Evolutionary conservation across 176 grass and related monocot genomes (phyloP).

Genomic region (Oryza longistaminata): DNA sequence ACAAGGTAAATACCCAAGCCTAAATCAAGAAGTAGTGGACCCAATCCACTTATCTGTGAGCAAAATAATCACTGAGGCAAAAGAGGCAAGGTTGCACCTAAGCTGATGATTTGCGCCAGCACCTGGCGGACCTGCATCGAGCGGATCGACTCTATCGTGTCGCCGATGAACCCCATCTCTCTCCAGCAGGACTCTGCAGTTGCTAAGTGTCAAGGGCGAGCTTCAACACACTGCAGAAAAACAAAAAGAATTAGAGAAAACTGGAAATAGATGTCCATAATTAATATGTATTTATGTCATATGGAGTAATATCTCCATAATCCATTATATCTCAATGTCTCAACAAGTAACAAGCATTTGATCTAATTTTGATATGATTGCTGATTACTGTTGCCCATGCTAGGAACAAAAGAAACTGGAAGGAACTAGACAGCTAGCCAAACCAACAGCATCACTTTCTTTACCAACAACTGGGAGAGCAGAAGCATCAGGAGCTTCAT

Average conservation of each 20-base stretch:
- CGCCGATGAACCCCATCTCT: conserved; percentile 59
- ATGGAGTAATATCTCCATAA: background rate
- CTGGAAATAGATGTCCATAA: background rate
- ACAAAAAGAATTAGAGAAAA: background rate
- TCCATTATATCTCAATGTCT: background rate
- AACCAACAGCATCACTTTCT: no score
- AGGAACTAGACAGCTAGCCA: no score
- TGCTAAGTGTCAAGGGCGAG: background rate
- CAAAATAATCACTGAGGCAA: background rate
- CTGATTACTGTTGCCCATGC: background rate
- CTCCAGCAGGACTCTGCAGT: background rate
- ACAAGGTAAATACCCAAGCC: background rate
- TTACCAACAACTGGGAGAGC: no score
- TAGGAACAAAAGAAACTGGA: background rate
- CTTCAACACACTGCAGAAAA: background rate
- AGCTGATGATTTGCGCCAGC: conserved; percentile 67
- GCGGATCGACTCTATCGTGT: conserved; percentile 65
- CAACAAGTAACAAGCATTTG: background rate
- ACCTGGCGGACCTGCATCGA: conserved; percentile 71
- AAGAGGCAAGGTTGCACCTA: conserved; percentile 37
- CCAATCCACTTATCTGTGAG: background rate
- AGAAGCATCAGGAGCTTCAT: no score
- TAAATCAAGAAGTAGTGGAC: background rate
- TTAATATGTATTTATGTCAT: background rate
- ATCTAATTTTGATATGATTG: background rate